These are phyloP conservation scores for Emericellopsis terricola DNA, from an alignment of 495 filamentous ascomycete species.

Conservation along the genomic window DNA sequence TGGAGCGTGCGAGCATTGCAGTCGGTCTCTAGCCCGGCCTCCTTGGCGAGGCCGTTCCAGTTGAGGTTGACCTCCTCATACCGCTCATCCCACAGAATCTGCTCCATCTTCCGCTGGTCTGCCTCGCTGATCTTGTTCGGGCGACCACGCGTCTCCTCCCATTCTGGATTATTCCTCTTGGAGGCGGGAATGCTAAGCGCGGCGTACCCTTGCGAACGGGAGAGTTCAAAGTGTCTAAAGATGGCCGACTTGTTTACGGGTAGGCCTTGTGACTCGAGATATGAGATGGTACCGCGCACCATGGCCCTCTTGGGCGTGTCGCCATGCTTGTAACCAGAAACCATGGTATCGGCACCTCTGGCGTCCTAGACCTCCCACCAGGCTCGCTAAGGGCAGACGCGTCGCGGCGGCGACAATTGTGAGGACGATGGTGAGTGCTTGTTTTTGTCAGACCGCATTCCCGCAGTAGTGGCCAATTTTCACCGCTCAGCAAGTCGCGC, in stretches of 20 bases:
- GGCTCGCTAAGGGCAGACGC: too few relatives aligned
- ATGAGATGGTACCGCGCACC: conserved; percentile 3
- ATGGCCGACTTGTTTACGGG: conserved; percentile 3
- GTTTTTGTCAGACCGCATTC: background rate
- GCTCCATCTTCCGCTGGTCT: conserved; percentile 2
- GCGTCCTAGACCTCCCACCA: too few relatives aligned
- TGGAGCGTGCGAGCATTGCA: conserved; percentile 3
- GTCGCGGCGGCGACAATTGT: background rate
- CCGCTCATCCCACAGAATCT: conserved; percentile 1
- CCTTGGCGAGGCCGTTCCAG: conserved; percentile 1
- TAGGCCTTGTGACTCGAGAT: conserved; percentile 3
- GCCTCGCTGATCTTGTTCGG: conserved; percentile 1
- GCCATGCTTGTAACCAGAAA: conserved; percentile 1
- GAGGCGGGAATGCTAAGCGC: background rate
- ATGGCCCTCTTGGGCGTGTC: conserved; percentile 2
- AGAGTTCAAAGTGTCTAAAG: conserved; percentile 2
- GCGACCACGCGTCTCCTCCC: conserved; percentile 2
- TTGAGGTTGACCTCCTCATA: conserved; percentile 3
- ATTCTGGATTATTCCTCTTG: conserved; percentile 1
- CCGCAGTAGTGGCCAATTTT: background rate
- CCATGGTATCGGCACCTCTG: too few relatives aligned
- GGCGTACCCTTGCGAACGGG: conserved; percentile 2
- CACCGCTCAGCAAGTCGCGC: background rate
- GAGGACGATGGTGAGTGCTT: background rate
- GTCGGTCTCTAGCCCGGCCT: background rate